Evolutionary conservation across 2,329 filamentous ascomycete species (phyloP).

Genomic region (Dothistroma septosporum): DNA sequence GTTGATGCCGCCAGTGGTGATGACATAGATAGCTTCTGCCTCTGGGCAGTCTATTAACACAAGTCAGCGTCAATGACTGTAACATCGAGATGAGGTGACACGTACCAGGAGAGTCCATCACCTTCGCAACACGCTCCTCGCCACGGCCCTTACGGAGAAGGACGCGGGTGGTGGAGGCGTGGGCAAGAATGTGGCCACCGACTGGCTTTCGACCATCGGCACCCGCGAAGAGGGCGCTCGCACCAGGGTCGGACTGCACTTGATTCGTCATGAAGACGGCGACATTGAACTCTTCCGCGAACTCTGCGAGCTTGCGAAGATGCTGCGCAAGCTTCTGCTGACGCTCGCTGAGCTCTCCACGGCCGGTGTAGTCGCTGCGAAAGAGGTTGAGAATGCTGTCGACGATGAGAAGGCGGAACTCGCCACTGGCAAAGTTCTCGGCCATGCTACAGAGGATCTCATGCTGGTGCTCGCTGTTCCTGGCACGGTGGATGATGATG

Average conservation of each 20-base stretch:
- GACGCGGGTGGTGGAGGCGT: slow-evolving; percentile 63
- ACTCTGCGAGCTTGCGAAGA: slow-evolving; percentile 59
- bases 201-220: slow-evolving; percentile 65
- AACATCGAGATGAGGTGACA: neutral
- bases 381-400: slow-evolving; percentile 69
- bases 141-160: slow-evolving; percentile 64
- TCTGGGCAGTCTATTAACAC: slow-evolving; percentile 59
- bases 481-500: slow-evolving; percentile 60
- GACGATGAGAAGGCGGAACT: slow-evolving; percentile 63
- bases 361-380: slow-evolving; percentile 62
- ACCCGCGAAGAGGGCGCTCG: slow-evolving; percentile 62
- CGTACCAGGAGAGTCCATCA: slow-evolving; percentile 62
- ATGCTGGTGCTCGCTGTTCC: slow-evolving; percentile 64
- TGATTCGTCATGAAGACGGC: slow-evolving; percentile 65
- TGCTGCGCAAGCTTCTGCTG: slow-evolving; percentile 66
- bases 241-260: slow-evolving; percentile 66
- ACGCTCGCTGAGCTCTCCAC: slow-evolving; percentile 63
- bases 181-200: slow-evolving; percentile 64
- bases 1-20: slow-evolving; percentile 65
- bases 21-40: slow-evolving; percentile 65
- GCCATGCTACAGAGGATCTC: slow-evolving; percentile 60
- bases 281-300: slow-evolving; percentile 68
- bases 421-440: slow-evolving; percentile 58
- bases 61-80: slow-evolving; percentile 19
- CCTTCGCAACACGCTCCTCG: slow-evolving; percentile 66